Base-by-base conservation (phyloP, 768 basidiomycete genomes). In the Boletus vinaceobasis region DNA sequence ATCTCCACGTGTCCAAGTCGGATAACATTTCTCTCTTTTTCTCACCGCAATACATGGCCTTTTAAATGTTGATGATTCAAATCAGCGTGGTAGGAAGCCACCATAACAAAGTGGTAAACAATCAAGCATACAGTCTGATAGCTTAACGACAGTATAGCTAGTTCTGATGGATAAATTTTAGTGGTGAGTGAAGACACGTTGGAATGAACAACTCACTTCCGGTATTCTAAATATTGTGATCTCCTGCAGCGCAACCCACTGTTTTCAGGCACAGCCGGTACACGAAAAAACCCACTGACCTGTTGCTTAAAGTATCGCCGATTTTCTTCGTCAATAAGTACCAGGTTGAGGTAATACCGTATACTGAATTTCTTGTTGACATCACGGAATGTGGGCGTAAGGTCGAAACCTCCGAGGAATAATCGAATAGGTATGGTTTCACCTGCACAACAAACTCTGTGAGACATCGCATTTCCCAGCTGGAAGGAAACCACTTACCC, bases 321-420 rank as follows among this genome's bases (percentile, higher is more conserved):
- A 73, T 98, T 98, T 79, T 98, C 96, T 70, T 98, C 95, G 69
- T 98, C 97, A 50, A 98, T 93, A 51, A 98, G 82, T 4, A 99
- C 97, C 31, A 98, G 78, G 69, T 99, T 99, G 60, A 98, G 83
- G 72, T 98, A 98, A 73, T 98, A 99, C 55, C 97, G 80, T 38
- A 90, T 90, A 69, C 90, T 93, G 74, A 99, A 99, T 75, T 95
- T 98, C 81, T 99, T 98, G 82, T 98, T 98, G 59, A 98, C 93
- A 60, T 98, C 96, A 23, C 97, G 84, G 84, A 98, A 98, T 17
- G 97, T 99, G 3, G 97, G 97, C 1, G 97, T 98, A 53, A 99
- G 77, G 72, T 99, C 97, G 70, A 98, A 99, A 4, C 97, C 97
- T 39, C 96, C 96, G 2, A 98, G 83, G 83, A 98, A 99, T 27